Conservation (phyloP, 768 basidiomycete genomes). For the Podaxis sp. region DNA sequence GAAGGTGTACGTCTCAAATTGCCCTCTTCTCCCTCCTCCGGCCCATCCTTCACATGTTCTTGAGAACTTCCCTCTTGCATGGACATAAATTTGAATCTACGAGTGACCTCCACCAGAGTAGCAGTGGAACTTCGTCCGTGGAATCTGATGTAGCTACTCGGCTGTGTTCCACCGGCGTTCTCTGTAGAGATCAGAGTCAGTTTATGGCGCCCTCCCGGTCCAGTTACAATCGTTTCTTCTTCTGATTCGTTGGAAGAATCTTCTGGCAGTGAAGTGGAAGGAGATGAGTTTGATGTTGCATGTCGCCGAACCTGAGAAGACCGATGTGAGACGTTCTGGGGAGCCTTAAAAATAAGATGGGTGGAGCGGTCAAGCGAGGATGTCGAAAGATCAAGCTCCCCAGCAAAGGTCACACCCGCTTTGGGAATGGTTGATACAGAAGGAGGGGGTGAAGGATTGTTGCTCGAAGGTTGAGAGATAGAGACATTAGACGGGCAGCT, state of each 20-base stretch:
- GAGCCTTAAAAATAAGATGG: conserved; percentile 25
- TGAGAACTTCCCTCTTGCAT: conserved; percentile 27
- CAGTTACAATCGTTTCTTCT: conserved; percentile 29
- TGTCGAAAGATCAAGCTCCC: not conserved
- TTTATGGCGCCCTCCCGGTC: conserved; percentile 30
- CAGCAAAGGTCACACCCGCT: not conserved
- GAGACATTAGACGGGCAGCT: conserved; percentile 7
- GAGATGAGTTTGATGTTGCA: conserved; percentile 9
- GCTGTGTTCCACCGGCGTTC: conserved; percentile 18
- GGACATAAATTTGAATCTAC: conserved; percentile 49
- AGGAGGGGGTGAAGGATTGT: conserved; percentile 6
- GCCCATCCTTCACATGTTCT: conserved; percentile 3
- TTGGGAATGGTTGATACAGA: conserved; percentile 15
- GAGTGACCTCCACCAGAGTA: conserved; percentile 48
- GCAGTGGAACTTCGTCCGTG: conserved; percentile 61
- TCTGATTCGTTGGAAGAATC: conserved; percentile 22
- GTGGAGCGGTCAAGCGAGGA: conserved; percentile 20
- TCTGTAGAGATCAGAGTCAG: conserved; percentile 32
- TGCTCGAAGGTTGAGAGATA: conserved; percentile 11
- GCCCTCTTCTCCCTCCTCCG: conserved; percentile 11
- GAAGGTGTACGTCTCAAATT: not conserved
- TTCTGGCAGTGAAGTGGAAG: conserved; percentile 14
- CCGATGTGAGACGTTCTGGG: conserved; percentile 2
- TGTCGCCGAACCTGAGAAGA: not conserved
- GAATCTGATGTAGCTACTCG: conserved; percentile 45